These are phyloP conservation scores for Raphanus raphanistrum DNA, from an alignment of 345 rosid genomes.

Conservation along the genomic window DNA sequence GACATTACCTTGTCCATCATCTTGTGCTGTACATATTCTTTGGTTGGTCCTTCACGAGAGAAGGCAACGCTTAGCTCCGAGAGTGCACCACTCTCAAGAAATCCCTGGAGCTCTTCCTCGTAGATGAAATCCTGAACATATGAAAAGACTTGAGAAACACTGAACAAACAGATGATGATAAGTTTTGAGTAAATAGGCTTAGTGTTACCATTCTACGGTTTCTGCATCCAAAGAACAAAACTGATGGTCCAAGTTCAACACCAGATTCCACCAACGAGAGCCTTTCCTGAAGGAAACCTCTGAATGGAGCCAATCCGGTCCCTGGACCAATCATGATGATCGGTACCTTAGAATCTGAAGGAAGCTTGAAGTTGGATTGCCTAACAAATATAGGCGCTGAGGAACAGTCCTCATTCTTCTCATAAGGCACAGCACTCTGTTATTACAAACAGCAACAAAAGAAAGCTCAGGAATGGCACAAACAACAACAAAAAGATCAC, in stretches of 20 bases:
- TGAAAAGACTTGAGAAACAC: background rate
- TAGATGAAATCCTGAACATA: conserved; percentile 77
- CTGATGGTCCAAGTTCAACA: conserved; percentile 71
- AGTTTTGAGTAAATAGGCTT: background rate
- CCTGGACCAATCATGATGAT: conserved; percentile 97
- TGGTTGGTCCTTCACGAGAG: conserved; percentile 92
- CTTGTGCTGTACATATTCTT: conserved; percentile 93
- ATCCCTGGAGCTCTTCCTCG: conserved; percentile 75
- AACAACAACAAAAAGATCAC: background rate
- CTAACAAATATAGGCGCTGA: conserved; percentile 59
- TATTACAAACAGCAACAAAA: background rate
- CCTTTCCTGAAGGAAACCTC: conserved; percentile 98
- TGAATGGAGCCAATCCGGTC: conserved; percentile 96
- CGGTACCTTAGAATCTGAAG: conserved; percentile 70
- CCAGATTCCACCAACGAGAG: conserved; percentile 71
- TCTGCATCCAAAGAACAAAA: conserved; percentile 94
- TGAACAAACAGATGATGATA: conserved; percentile 2
- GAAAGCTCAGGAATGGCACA: background rate
- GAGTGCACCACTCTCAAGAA: conserved; percentile 68
- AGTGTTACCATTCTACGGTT: conserved; percentile 77
- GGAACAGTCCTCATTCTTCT: conserved; percentile 66
- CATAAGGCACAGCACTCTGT: conserved; percentile 73
- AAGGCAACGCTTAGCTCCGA: conserved; percentile 79
- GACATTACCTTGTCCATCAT: conserved; percentile 67
- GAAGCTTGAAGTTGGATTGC: conserved; percentile 71